Evolutionary conservation across 1,284 basidiomycete species (phyloP).

Genomic region (Cryptococcus sp.): DNA sequence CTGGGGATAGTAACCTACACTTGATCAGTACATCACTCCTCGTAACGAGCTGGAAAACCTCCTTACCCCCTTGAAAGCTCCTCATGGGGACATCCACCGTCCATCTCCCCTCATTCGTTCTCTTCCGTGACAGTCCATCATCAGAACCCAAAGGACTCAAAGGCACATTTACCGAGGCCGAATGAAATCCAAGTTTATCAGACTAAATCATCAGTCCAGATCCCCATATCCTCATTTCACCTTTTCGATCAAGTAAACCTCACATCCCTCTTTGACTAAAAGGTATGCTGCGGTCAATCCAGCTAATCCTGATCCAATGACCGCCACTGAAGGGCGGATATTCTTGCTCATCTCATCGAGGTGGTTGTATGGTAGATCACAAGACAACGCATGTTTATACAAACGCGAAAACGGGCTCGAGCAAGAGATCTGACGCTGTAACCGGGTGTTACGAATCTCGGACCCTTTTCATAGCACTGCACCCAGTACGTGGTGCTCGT

Average conservation of each 20-base stretch:
- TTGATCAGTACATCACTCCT: neutral
- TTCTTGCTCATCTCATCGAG: no score
- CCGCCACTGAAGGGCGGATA: constrained; percentile 50
- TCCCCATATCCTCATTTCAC: constrained; percentile 43
- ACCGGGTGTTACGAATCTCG: no score
- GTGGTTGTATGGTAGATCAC: no score
- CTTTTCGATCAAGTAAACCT: constrained; percentile 70
- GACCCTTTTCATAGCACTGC: no score
- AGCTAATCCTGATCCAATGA: constrained; percentile 66
- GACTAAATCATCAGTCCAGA: constrained; percentile 15
- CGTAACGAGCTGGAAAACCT: neutral
- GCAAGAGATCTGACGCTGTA: no score
- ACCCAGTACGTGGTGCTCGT: no score
- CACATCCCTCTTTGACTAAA: constrained; percentile 51
- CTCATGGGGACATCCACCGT: constrained; percentile 70
- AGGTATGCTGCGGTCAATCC: constrained; percentile 65
- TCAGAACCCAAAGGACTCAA: neutral
- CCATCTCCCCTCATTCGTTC: constrained; percentile 40
- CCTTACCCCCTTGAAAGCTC: constrained; percentile 66
- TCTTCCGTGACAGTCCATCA: neutral
- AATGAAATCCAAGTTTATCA: constrained; percentile 34
- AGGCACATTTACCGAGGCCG: constrained; percentile 28
- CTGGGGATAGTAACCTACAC: constrained; percentile 63
- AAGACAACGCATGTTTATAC: no score
- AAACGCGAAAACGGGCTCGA: no score